phyloP scores from a whole-genome alignment of 2,329 filamentous ascomycete genomes.

The Periconia macrospinosa region DNA sequence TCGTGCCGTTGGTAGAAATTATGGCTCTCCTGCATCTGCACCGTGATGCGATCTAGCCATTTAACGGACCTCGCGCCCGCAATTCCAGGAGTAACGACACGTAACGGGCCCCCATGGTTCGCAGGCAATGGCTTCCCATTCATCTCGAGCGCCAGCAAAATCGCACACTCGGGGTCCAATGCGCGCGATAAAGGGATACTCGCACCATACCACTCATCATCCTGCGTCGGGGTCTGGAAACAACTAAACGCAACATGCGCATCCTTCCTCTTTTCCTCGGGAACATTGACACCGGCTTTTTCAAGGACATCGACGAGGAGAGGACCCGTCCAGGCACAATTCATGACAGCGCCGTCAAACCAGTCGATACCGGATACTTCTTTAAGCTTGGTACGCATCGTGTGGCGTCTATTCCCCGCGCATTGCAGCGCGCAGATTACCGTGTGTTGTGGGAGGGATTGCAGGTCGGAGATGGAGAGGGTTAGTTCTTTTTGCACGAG shows the following conservation, averaged over 20 bases:
- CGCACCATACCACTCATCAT: constrained; percentile 62
- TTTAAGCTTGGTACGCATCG: constrained; percentile 61
- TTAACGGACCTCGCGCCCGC: constrained; percentile 59
- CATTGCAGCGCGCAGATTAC: constrained; percentile 63
- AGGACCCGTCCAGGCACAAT: constrained; percentile 58
- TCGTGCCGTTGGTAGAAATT: constrained; percentile 62
- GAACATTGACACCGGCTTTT: constrained; percentile 47
- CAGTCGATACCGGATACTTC: constrained; percentile 64
- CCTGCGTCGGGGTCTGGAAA: constrained; percentile 55
- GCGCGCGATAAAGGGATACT: constrained; percentile 49
- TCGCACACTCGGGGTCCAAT: constrained; percentile 18
- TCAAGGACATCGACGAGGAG: constrained; percentile 56
- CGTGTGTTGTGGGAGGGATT: constrained; percentile 55
- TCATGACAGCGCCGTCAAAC: constrained; percentile 64
- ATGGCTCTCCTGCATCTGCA: constrained; percentile 53
- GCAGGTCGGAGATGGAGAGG: constrained; percentile 52
- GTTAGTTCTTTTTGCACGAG: constrained; percentile 48
- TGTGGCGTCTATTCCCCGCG: constrained; percentile 62
- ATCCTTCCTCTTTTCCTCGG: constrained; percentile 27
- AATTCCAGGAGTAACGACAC: constrained; percentile 56
- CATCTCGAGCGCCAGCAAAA: constrained; percentile 45
- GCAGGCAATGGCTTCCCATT: constrained; percentile 52
- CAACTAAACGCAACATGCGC: constrained; percentile 61
- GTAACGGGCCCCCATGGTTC: constrained; percentile 57
- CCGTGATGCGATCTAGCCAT: constrained; percentile 58